Evolutionary conservation across 148 eudicot genomes (phyloP), one percentile per base, ranked within the genome.

Genomic region (Silene conica): DNA sequence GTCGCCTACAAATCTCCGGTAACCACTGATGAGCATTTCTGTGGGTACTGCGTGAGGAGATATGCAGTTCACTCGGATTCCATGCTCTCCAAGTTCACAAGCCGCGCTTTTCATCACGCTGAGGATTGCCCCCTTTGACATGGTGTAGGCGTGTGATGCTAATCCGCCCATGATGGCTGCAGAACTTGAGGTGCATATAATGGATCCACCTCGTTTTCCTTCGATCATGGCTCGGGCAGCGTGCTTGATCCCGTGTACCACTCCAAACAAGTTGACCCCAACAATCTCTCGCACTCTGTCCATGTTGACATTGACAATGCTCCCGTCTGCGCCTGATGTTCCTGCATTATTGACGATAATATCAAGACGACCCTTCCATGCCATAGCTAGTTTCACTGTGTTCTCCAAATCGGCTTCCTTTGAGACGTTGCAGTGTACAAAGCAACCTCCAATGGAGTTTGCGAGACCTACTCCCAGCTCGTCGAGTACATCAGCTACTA

Each of bases 321-420:
- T 95, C 14, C 87, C 87, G 19, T 74, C 85, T 1, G 78, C 82
- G 22, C 97, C 96, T 0, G 80, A 59, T 9, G 86, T 76, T n/a
- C 98, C 82, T 12, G 98, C 97, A 71, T 95, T 95, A 79, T 84
- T 90, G 81, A 92, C 84, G 79, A 95, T 86, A 69, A 95, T 84
- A 81, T 95, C 92, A 45, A 92, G 76, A 18, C 75, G 85, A 11
- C 98, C 98, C 73, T 92, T 88, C 90, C 90, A 88, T 1, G 80
- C 59, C 38, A 95, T 5, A 0, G 98, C 92, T 16, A 86, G 67
- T 45, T 87, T 71, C 41, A 95, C 87, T 0, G 93, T 85, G 0
- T 83, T 63, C 71, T 90, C 90, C 12, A 95, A 81, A 74, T 95
- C 89, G 0, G 77, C 41, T 82, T 95, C 98, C 43, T 82, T 84